Evolutionary conservation across 495 filamentous ascomycete genomes (phyloP).

Genomic region (Pyronema omphalodes): DNA sequence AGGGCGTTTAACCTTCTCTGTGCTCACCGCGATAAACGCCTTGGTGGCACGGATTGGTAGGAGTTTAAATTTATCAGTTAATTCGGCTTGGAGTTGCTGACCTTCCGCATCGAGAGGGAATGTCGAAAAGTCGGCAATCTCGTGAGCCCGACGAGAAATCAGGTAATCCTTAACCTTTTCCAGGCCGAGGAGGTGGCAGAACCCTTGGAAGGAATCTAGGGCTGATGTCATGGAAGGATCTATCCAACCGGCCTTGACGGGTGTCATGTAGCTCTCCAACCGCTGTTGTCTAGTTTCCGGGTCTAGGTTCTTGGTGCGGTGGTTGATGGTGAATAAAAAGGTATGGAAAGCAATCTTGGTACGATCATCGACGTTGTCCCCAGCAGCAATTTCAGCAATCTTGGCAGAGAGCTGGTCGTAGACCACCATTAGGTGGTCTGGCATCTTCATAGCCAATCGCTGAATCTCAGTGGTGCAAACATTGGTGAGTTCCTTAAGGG

Average conservation of each 20-base stretch:
- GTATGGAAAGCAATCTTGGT: constrained; percentile 40
- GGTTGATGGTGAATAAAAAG: constrained; percentile 82
- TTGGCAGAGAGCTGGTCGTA: constrained; percentile 73
- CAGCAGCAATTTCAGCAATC: constrained; percentile 59
- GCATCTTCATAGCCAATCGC: constrained; percentile 71
- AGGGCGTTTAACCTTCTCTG: constrained; percentile 62
- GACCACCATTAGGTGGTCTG: constrained; percentile 70
- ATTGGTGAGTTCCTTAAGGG: constrained; percentile 71
- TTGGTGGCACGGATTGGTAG: constrained; percentile 76
- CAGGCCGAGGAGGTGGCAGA: constrained; percentile 62
- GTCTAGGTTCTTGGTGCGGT: constrained; percentile 64
- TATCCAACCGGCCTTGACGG: constrained; percentile 66
- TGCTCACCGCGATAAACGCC: constrained; percentile 70
- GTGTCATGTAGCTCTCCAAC: constrained; percentile 54
- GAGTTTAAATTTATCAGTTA: constrained; percentile 56
- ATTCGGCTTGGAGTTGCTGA: constrained; percentile 51
- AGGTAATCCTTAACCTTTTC: constrained; percentile 67
- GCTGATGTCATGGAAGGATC: constrained; percentile 45
- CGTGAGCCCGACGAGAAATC: constrained; percentile 48
- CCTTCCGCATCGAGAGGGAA: constrained; percentile 62
- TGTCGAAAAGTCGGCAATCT: constrained; percentile 65
- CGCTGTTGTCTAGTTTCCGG: constrained; percentile 40
- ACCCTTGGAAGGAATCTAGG: constrained; percentile 58
- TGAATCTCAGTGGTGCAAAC: constrained; percentile 74
- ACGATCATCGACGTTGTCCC: constrained; percentile 49